Evolutionary conservation across 2,329 filamentous ascomycete genomes (phyloP), one percentile per base, ranked within the genome.

Genomic region (Colletotrichum liaoningense): DNA sequence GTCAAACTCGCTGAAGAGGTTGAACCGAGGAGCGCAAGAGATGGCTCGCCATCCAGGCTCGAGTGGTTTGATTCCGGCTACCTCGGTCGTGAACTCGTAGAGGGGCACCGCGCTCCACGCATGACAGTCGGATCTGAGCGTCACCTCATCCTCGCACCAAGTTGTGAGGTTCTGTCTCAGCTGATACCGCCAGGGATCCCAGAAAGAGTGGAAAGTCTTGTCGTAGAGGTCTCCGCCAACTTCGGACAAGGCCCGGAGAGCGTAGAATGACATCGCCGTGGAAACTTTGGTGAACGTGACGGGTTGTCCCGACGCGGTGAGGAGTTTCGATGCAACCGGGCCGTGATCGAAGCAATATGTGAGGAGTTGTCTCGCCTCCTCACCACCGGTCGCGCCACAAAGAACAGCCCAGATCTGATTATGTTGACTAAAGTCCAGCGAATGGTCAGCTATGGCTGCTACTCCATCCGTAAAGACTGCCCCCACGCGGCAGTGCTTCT

Each of bases 361-460:
- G 42, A 79, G 73, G 11, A 78, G 71, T 12, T 66, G 46, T 35
- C 65, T 69, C 5, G 76, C 78, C 5, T 67, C 59, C 4, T 66
- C 33, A 3, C 73, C 77, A 1, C 55, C 60, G 1, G 76, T 79
- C 2, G 79, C 81, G 5, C 81, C 81, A 14, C 72, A 78, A 0
- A 84, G 76, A 0, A 84, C 78, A 0, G 78, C 82, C 69, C 79
- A 84, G 2, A 83, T 78, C 46, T 84, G 82, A 60, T 78, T 81
- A 56, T 84, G 82, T 56, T 84, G 79, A 2, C 79, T 82, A 68
- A 81, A 81, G 1, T 78, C 76, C 1, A 46, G 14, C 2, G 74
- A 59, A 8, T 79, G 79, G 38, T 79, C 78, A 0, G 79, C 79
- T 3, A 79, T 67, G 12, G 81, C 78, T 0, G 79, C 78, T 0